Evolutionary conservation across 1,139 yeast genomes (phyloP).

Genomic region (Yamadazyma epiphylla): DNA sequence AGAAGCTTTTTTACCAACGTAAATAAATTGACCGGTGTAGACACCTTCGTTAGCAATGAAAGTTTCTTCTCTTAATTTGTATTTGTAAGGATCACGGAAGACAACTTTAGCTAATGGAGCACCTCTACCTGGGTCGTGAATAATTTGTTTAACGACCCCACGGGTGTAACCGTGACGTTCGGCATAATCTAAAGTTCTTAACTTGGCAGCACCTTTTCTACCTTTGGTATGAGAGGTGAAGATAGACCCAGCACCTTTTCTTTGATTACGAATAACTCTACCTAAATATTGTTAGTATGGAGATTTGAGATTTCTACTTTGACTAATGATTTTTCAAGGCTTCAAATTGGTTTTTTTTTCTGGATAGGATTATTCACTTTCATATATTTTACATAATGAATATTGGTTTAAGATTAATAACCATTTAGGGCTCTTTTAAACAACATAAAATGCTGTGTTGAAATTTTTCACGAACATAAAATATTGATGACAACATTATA

Average conservation of each 20-base stretch:
- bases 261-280: conserved; percentile 99
- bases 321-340: too few species aligned
- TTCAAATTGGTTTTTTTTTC: too few species aligned
- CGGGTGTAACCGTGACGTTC: conserved; percentile 99
- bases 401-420: too few species aligned
- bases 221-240: conserved; percentile 99
- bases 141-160: conserved; percentile 97
- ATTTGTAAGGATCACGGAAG: conserved; percentile 99
- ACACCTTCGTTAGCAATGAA: conserved; percentile 99
- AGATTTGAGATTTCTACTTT: too few species aligned
- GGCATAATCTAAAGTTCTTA: conserved; percentile 98
- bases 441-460: too few species aligned
- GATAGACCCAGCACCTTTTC: conserved; percentile 99
- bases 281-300: conserved; percentile 49
- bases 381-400: too few species aligned
- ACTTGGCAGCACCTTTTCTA: conserved; percentile 99
- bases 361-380: too few species aligned
- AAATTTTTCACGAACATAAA: too few species aligned
- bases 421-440: too few species aligned
- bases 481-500: too few species aligned
- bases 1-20: conserved; percentile 99
- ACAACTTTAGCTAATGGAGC: conserved; percentile 99
- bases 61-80: conserved; percentile 96
- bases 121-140: conserved; percentile 99
- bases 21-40: conserved; percentile 98